Percentiles rank a stretch among this genome's conserved stretches.
Conservation (phyloP, 2,329 filamentous ascomycete genomes). For the Talaromyces sp. region DNA sequence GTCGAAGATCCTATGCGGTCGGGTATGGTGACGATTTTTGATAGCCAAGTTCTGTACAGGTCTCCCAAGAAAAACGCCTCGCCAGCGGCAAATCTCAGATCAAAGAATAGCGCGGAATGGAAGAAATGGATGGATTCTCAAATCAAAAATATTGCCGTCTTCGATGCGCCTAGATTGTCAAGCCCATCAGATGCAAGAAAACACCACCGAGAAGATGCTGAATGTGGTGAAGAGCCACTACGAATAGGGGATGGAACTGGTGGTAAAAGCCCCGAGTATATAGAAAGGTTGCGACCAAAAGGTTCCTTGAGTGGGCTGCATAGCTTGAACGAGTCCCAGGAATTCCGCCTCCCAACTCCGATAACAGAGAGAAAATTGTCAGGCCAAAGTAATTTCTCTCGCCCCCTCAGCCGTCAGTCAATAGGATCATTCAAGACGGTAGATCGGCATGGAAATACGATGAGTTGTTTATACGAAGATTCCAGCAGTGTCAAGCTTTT, state of each 20-base stretch:
- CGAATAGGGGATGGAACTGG: background rate
- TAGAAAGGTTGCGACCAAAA: background rate
- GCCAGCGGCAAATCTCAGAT: slow-evolving; percentile 1
- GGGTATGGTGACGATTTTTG: slow-evolving; percentile 36
- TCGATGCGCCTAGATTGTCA: slow-evolving; percentile 3
- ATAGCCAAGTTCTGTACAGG: slow-evolving; percentile 24
- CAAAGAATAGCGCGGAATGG: slow-evolving; percentile 30
- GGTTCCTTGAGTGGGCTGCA: background rate
- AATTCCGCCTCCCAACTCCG: background rate
- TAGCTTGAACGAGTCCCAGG: background rate
- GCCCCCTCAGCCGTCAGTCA: slow-evolving; percentile 32
- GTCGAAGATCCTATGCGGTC: slow-evolving; percentile 16
- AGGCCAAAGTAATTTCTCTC: slow-evolving; percentile 31
- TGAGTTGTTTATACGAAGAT: background rate
- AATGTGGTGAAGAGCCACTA: slow-evolving; percentile 28
- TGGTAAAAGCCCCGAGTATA: too few relatives aligned
- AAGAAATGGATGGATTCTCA: slow-evolving; percentile 34
- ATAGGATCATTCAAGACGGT: slow-evolving; percentile 15
- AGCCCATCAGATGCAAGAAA: slow-evolving; percentile 20
- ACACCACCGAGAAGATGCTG: slow-evolving; percentile 37
- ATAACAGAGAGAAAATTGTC: slow-evolving; percentile 2
- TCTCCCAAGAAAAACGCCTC: slow-evolving; percentile 24
- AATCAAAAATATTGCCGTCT: slow-evolving; percentile 27
- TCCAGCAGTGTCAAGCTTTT: background rate
- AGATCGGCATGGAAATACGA: slow-evolving; percentile 2